Base-by-base conservation (phyloP, 768 basidiomycete species). In the Boletus subparvulus region DNA sequence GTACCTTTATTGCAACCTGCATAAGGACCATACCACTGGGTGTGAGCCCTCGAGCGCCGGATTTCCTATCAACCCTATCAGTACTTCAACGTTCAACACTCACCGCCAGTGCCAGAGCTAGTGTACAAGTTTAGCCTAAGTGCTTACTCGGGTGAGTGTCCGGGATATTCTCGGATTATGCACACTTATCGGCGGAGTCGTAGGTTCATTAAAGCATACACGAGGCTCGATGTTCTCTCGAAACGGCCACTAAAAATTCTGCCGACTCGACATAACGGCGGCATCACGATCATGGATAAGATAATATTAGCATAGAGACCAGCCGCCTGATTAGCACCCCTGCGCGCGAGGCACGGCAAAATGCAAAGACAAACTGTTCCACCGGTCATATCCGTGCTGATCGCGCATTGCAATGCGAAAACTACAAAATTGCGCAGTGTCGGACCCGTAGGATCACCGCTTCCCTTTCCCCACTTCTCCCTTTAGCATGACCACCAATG, bases 381-480 rank as follows among this genome's bases (percentile, higher is more conserved):
- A 16, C 26, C 35, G 32, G 37, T 24, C 37, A 50, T 50, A 26
- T 63, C 61, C 54, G 57, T 40, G 43, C 14, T 50, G 49, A 64
- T 54, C 51, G 49, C n/a, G 35, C 28, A 21, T 30, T 30, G 28
- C 30, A 17, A 54, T 47, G 32, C 8, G 24, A 36, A 35, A 39
- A 40, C 41, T 61, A 67, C 62, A 54, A 67, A 64, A 54, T 10
- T n/a, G 26, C 28, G 39, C 33, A 33, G 21, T 6, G 14, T 35
- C 41, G 26, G 41, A 6, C 1, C 24, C 6, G 30, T 40, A 4
- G 21, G 33, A 45, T 24, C 17, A 28, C 26, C 26, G 3, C 26
- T 28, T 28, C 26, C 26, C 26, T 28, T 28, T 28, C 26, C 26
- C 26, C 26, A 28, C 26, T 28, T 28, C 26, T 6, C 21, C 21